Percentiles rank a stretch among this genome's conserved stretches.
Evolutionary conservation across 2,329 filamentous ascomycete genomes (phyloP).

Genomic region (Diaporthe eres): DNA sequence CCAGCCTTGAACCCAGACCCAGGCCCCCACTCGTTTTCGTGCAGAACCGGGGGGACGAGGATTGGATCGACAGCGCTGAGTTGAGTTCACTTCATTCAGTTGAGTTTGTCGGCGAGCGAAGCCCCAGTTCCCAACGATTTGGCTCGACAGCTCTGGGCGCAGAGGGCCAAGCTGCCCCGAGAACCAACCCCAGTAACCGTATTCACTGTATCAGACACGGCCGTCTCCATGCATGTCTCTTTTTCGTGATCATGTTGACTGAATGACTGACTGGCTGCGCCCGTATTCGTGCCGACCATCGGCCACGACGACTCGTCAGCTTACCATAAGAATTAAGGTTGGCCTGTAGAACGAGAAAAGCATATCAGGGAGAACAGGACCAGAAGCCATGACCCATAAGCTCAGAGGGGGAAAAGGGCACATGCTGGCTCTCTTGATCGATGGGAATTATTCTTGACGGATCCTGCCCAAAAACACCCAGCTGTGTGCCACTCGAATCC

Average conservation of each 20-base stretch:
- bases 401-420: neutral
- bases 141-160: constrained; percentile 33
- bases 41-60: constrained; percentile 33
- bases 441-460: constrained; percentile 4
- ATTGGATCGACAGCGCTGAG: constrained; percentile 31
- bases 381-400: neutral
- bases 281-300: constrained; percentile 30
- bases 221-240: neutral
- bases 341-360: constrained; percentile 11
- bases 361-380: neutral
- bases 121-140: constrained; percentile 28
- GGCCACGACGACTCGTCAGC: constrained; percentile 22
- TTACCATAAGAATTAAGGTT: constrained; percentile 17
- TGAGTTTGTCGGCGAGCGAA: constrained; percentile 27
- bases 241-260: constrained; percentile 4
- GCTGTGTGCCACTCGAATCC: constrained; percentile 14
- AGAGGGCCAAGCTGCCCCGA: constrained; percentile 11
- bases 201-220: constrained; percentile 1
- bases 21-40: constrained; percentile 28
- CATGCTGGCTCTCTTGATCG: neutral
- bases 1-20: constrained; percentile 20
- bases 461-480: constrained; percentile 18
- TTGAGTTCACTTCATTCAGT: constrained; percentile 20
- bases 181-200: neutral
- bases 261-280: neutral